Conservation (phyloP, 495 filamentous ascomycete genomes). For the Hyphodiscus hymeniophilus region DNA sequence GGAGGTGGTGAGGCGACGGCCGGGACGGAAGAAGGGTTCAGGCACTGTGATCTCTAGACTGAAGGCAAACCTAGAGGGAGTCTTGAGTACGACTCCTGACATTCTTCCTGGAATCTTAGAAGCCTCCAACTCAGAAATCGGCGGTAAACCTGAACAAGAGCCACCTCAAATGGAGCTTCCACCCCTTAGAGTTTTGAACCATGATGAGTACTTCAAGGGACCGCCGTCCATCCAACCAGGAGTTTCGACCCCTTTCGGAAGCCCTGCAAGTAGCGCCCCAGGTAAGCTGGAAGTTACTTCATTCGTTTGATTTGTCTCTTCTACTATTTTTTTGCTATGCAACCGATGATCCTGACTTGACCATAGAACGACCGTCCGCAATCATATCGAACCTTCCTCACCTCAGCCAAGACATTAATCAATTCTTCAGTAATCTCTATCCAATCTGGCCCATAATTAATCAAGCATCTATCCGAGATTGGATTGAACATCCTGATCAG, state of each 20-base stretch:
- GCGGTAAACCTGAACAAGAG: neutral
- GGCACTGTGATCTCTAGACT: conserved; percentile 1
- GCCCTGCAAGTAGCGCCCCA: neutral
- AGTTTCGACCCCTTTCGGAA: neutral
- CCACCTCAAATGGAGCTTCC: neutral
- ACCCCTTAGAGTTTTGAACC: neutral
- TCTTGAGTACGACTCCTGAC: neutral
- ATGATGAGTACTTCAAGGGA: neutral
- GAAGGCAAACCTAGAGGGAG: neutral
- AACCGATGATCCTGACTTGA: no score
- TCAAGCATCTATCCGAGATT: conserved; percentile 17
- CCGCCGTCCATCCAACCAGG: neutral
- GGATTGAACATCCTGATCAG: conserved; percentile 8
- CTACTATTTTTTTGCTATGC: no score
- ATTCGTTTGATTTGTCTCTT: no score
- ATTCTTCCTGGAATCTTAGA: neutral
- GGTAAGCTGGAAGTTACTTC: no score
- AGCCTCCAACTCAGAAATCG: neutral
- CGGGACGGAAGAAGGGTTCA: conserved; percentile 4
- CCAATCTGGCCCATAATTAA: conserved; percentile 29
- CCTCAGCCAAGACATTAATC: conserved; percentile 6
- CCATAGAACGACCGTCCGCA: neutral
- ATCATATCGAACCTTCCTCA: neutral
- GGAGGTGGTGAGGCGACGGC: neutral
- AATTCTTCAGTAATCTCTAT: conserved; percentile 27